Percentiles rank a stretch among this genome's conserved stretches.
Conservation (phyloP, 2,329 filamentous ascomycete genomes). For the Claviceps paspali region DNA sequence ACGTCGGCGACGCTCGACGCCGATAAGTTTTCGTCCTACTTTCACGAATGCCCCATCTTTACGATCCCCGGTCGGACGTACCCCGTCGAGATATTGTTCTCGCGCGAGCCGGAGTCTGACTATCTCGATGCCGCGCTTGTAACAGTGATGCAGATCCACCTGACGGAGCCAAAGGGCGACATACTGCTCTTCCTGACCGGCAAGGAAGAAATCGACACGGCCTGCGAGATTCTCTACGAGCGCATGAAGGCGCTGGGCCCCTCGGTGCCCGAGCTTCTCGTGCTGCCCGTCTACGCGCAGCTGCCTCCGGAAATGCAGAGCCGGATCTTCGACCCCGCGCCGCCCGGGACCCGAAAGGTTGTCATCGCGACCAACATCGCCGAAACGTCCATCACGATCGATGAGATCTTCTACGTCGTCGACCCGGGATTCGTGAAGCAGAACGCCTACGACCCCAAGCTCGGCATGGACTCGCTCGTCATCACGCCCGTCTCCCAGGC, state of each 20-base stretch:
- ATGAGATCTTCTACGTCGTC: slow-evolving; percentile 93
- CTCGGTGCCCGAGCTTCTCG: slow-evolving; percentile 78
- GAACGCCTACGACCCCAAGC: slow-evolving; percentile 89
- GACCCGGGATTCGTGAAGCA: slow-evolving; percentile 98
- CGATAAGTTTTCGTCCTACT: slow-evolving; percentile 94
- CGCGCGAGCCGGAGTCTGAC: slow-evolving; percentile 84
- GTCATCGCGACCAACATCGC: slow-evolving; percentile 98
- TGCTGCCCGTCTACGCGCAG: slow-evolving; percentile 90
- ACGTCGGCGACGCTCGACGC: slow-evolving; percentile 94
- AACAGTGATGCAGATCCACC: slow-evolving; percentile 95
- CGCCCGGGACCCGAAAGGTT: slow-evolving; percentile 74
- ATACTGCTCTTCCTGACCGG: slow-evolving; percentile 95
- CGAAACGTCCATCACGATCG: slow-evolving; percentile 94
- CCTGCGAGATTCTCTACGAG: slow-evolving; percentile 82
- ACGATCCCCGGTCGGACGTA: slow-evolving; percentile 90
- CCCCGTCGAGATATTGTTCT: slow-evolving; percentile 93
- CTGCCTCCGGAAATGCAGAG: slow-evolving; percentile 89
- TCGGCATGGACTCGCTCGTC: slow-evolving; percentile 93
- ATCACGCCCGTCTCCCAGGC: slow-evolving; percentile 95
- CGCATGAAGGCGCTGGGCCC: slow-evolving; percentile 92
- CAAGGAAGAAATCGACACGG: slow-evolving; percentile 93
- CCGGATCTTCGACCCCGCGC: slow-evolving; percentile 85
- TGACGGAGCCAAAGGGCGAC: slow-evolving; percentile 82
- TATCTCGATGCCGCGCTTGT: slow-evolving; percentile 89
- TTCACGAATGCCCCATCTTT: slow-evolving; percentile 91